phyloP scores from a whole-genome alignment of 2,329 filamentous ascomycete genomes.

The Pseudonectria foliicola region DNA sequence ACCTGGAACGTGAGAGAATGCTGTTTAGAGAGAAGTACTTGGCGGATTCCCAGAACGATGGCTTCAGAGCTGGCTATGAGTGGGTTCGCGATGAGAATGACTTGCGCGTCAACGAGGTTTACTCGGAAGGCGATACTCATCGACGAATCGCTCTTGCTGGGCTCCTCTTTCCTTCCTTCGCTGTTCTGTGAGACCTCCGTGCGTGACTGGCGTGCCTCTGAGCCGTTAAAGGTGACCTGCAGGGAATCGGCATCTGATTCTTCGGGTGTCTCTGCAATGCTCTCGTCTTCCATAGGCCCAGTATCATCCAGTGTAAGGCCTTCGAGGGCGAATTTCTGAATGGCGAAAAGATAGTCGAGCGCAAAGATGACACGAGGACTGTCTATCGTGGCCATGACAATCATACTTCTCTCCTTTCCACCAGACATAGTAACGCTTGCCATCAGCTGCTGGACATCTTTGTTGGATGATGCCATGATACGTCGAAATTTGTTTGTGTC shows the following conservation, averaged over 20 bases:
- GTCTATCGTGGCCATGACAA: conserved; percentile 88
- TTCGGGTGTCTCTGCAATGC: conserved; percentile 48
- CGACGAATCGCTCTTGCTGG: conserved; percentile 21
- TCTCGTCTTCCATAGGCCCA: conserved; percentile 42
- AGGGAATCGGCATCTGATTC: conserved; percentile 54
- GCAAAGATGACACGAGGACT: conserved; percentile 94
- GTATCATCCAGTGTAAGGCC: conserved; percentile 59
- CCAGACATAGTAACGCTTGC: conserved; percentile 90
- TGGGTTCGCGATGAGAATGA: conserved; percentile 94
- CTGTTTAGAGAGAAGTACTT: conserved; percentile 87
- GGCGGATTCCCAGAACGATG: conserved; percentile 89
- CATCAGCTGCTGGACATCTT: conserved; percentile 96
- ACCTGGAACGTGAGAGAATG: conserved; percentile 91
- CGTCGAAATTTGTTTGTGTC: conserved; percentile 95
- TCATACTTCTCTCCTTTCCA: conserved; percentile 71
- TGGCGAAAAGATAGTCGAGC: conserved; percentile 86
- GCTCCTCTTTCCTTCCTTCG: conserved; percentile 8
- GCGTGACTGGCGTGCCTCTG: conserved; percentile 24
- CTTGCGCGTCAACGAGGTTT: conserved; percentile 91
- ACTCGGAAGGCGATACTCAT: conserved; percentile 83
- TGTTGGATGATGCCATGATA: conserved; percentile 96
- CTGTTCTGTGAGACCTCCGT: conserved; percentile 22
- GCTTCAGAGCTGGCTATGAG: conserved; percentile 85
- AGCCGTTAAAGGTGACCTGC: conserved; percentile 37
- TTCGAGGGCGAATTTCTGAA: conserved; percentile 74